phyloP scores from a whole-genome alignment of 192 early-diverging fungal species.

The Rhizoclosmatium sp. region DNA sequence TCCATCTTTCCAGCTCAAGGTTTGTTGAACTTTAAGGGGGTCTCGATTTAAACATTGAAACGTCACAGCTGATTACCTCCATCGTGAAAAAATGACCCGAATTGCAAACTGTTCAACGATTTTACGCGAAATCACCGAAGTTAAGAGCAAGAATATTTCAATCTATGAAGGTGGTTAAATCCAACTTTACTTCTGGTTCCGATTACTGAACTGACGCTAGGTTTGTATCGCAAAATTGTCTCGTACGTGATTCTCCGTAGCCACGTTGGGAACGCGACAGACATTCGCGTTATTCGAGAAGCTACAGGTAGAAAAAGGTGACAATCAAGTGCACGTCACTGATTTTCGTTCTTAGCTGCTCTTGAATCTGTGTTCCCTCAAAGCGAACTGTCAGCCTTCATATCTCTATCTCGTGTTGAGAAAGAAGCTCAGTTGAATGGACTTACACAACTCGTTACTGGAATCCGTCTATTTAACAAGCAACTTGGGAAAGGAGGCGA shows the following conservation, averaged over 20 bases:
- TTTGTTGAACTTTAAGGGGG: slow-evolving; percentile 17
- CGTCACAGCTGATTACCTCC: slow-evolving; percentile 59
- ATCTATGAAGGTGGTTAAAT: slow-evolving; percentile 55
- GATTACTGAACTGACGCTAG: slow-evolving; percentile 23
- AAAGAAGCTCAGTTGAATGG: slow-evolving; percentile 70
- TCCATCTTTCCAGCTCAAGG: slow-evolving; percentile 67
- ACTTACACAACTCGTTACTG: slow-evolving; percentile 63
- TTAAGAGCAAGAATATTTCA: slow-evolving; percentile 54
- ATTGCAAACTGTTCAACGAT: slow-evolving; percentile 51
- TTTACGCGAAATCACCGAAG: slow-evolving; percentile 59
- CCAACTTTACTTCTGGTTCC: neutral
- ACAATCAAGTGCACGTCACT: neutral
- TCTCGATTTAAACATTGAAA: neutral
- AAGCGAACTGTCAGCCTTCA: slow-evolving; percentile 62
- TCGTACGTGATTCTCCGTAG: slow-evolving; percentile 62
- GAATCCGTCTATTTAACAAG: slow-evolving; percentile 69
- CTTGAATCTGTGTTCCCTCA: slow-evolving; percentile 72
- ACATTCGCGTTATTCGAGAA: slow-evolving; percentile 66
- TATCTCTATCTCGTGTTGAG: slow-evolving; percentile 56
- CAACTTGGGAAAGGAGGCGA: slow-evolving; percentile 68
- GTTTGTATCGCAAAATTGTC: slow-evolving; percentile 65
- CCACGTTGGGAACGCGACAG: slow-evolving; percentile 62
- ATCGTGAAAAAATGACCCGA: slow-evolving; percentile 59
- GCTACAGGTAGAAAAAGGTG: slow-evolving; percentile 55
- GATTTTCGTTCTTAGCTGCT: slow-evolving; percentile 47